Percentiles rank a stretch among this genome's conserved stretches.
Conservation (phyloP, 164 flowering plant genomes). For the Umbellularia californica region DNA sequence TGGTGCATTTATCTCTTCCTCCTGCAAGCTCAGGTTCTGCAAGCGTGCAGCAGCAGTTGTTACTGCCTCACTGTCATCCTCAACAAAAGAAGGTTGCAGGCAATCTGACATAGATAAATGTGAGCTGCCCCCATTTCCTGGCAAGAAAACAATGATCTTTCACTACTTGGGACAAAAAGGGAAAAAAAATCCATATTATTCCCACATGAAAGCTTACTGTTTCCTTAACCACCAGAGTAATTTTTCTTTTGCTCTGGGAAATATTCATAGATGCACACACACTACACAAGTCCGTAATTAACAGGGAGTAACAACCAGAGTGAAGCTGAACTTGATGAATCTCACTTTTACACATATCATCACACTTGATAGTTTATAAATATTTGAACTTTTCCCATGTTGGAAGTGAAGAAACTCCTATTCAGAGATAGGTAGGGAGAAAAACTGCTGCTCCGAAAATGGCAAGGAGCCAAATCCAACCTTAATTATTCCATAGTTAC, state of each 20-base stretch:
- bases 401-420: too few species aligned
- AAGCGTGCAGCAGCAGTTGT: slow-evolving; percentile 56
- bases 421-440: neutral
- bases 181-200: neutral
- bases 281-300: too few species aligned
- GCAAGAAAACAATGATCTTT: slow-evolving; percentile 4
- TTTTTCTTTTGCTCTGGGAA: too few species aligned
- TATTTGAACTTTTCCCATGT: neutral
- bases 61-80: slow-evolving; percentile 46
- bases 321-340: too few species aligned
- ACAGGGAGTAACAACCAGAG: too few species aligned
- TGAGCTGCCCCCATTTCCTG: neutral
- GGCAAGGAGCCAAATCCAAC: neutral
- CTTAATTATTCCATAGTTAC: neutral
- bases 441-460: too few species aligned
- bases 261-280: too few species aligned
- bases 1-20: slow-evolving; percentile 34
- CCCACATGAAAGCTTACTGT: neutral
- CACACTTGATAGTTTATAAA: too few species aligned
- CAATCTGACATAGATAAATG: slow-evolving; percentile 18
- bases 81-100: slow-evolving; percentile 32
- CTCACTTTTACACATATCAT: too few species aligned
- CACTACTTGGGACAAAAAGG: slow-evolving; percentile 8
- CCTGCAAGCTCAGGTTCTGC: slow-evolving; percentile 53
- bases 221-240: too few species aligned